Base-by-base conservation (phyloP, 192 early-diverging fungal species). In the Hyaloraphidium curvatum region DNA sequence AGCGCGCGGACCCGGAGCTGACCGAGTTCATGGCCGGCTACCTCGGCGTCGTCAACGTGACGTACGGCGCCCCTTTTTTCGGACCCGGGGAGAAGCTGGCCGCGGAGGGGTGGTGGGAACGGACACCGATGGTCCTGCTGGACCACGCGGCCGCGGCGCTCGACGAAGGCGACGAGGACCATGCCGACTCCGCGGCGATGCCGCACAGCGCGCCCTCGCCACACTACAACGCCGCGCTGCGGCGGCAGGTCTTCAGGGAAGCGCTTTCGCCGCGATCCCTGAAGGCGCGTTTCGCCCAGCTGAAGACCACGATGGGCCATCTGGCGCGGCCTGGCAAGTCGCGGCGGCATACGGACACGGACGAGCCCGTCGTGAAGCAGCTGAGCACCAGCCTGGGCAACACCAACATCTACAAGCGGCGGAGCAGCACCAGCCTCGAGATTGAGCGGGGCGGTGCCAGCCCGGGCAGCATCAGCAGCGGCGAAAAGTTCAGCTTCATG, bases 21-120 rank as follows among this genome's bases (percentile, higher is more conserved):
- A 74, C 84, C 52, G 76, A 75, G 4, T 99, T 92, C 68, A 81
- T 91, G 31, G 84, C 90, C 19, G 81, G 83, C 51, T 97, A 93
- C 62, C 62, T 95, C 40, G 92, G 95, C 21, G 79, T 91, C 3
- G 76, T 99, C 28, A 94, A 95, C 63, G 91, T 99, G 40, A 86
- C 86, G 2, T 79, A 63, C 52, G 28, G 25, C 55, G 31, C 56
- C 17, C 28, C 40, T 7, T 11, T 7, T n/a, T 11, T 11, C 33
- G n/a, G 33, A 11, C 33, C 7, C 9, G n/a, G 33, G 9, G 33
- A 11, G 33, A 37, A 37, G 33, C n/a, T 37, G 33, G 33, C 33
- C 9, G n/a, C n/a, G 33, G n/a, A 11, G 33, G 33, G 33, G n/a
- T 11, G 7, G 33, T 37, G 9, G 33, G 7, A 37, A n/a, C n/a